Conservation (phyloP, 345 rosid species). For the Kandelia obovata region DNA sequence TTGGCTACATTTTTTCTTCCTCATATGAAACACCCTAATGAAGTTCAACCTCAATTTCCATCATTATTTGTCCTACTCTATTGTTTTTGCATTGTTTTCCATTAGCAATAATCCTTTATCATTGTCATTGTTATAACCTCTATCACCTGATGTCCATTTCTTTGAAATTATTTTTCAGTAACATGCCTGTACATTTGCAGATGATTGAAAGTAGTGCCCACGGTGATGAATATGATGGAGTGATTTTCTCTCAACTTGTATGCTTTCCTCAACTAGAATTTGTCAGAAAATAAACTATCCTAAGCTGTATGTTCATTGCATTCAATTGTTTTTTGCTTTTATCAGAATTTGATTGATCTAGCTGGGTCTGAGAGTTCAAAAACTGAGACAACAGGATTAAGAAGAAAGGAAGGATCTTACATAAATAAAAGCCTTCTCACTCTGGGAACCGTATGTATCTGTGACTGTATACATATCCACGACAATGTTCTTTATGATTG, state of each 20-base stretch:
- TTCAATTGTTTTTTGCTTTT: slow-evolving; percentile 25
- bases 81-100: background rate
- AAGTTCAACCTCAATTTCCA: background rate
- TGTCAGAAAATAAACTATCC: slow-evolving; percentile 12
- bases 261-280: slow-evolving; percentile 23
- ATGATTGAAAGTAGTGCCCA: slow-evolving; percentile 95
- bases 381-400: slow-evolving; percentile 94
- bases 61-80: background rate
- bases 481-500: too few species aligned
- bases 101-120: background rate
- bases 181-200: slow-evolving; percentile 45
- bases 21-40: background rate
- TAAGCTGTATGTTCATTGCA: slow-evolving; percentile 1
- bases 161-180: slow-evolving; percentile 9
- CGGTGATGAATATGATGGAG: slow-evolving; percentile 98
- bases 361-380: slow-evolving; percentile 99
- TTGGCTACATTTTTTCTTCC: background rate
- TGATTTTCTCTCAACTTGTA: slow-evolving; percentile 97
- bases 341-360: slow-evolving; percentile 90
- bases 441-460: slow-evolving; percentile 85
- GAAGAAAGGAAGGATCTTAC: slow-evolving; percentile 98
- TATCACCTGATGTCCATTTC: background rate
- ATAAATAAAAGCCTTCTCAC: slow-evolving; percentile 99
- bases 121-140: background rate
- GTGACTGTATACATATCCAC: background rate